Evolutionary conservation across 2,329 filamentous ascomycete species (phyloP).

Genomic region (Diplodia sapinea): DNA sequence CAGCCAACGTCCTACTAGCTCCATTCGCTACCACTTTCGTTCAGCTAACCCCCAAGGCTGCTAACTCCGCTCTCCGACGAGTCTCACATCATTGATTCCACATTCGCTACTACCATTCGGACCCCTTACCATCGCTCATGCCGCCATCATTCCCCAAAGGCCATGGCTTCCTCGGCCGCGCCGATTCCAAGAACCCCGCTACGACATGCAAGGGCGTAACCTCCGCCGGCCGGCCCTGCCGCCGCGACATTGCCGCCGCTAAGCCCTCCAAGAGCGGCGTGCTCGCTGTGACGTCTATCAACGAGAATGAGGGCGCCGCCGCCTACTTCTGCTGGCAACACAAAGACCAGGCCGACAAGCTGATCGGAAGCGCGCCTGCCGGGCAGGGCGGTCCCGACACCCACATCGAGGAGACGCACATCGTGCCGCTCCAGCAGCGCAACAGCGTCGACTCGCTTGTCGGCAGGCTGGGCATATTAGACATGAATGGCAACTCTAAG

Average conservation of each 20-base stretch:
- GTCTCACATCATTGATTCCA: slow-evolving; percentile 34
- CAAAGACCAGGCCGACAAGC: slow-evolving; percentile 75
- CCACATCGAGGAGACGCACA: slow-evolving; percentile 45
- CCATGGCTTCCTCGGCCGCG: slow-evolving; percentile 53
- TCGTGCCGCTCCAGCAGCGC: slow-evolving; percentile 66
- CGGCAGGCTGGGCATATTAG: slow-evolving; percentile 76
- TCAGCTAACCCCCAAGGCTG: slow-evolving; percentile 19
- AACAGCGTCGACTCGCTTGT: slow-evolving; percentile 88
- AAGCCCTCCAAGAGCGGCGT: slow-evolving; percentile 48
- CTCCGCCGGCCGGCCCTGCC: slow-evolving; percentile 79
- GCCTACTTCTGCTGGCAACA: slow-evolving; percentile 94
- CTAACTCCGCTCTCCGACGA: slow-evolving; percentile 32
- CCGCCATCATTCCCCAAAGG: slow-evolving; percentile 4
- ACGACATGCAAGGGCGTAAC: slow-evolving; percentile 91
- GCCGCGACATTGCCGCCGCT: slow-evolving; percentile 67
- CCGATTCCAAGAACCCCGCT: slow-evolving; percentile 82
- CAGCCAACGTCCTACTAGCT: neutral
- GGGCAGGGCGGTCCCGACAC: neutral
- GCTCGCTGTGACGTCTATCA: slow-evolving; percentile 51
- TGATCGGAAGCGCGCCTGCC: slow-evolving; percentile 38
- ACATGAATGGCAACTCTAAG: slow-evolving; percentile 56
- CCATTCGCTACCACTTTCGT: neutral
- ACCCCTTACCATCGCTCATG: slow-evolving; percentile 32
- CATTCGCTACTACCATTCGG: slow-evolving; percentile 32
- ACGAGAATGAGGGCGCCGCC: slow-evolving; percentile 62